Percentiles rank a stretch among this genome's conserved stretches.
These are phyloP conservation scores for Euphorbia schlechtendalii DNA, from an alignment of 441 rosid genomes.

Conservation along the genomic window DNA sequence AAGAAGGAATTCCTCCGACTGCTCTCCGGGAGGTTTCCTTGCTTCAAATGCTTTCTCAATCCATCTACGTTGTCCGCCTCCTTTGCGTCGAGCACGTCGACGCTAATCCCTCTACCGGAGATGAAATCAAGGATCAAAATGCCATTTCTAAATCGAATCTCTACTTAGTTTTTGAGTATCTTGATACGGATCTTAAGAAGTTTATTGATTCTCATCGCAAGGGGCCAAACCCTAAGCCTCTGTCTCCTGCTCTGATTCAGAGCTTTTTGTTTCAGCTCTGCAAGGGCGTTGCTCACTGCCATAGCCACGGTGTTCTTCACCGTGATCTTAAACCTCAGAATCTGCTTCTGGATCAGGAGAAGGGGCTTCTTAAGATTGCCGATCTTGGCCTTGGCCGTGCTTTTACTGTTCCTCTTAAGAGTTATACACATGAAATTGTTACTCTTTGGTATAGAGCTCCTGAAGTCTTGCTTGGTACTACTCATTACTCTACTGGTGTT, in stretches of 20 bases:
- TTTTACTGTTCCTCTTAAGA: constrained; percentile 85
- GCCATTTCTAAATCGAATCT: constrained; percentile 51
- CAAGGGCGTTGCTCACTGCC: constrained; percentile 94
- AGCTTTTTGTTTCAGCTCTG: constrained; percentile 77
- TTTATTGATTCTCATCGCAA: constrained; percentile 75
- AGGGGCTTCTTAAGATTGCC: constrained; percentile 79
- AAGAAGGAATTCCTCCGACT: constrained; percentile 94
- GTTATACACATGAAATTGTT: constrained; percentile 91
- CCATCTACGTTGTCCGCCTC: constrained; percentile 82
- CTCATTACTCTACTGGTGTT: constrained; percentile 80
- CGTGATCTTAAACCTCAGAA: constrained; percentile 97
- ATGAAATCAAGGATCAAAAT: constrained; percentile 16
- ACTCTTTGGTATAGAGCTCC: constrained; percentile 96
- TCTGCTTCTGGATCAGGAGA: constrained; percentile 75
- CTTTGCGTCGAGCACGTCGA: constrained; percentile 88
- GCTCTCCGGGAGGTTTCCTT: constrained; percentile 94
- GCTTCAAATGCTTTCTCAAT: constrained; percentile 90
- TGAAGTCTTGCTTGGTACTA: constrained; percentile 81
- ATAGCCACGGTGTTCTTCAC: constrained; percentile 92
- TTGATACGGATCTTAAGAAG: constrained; percentile 92
- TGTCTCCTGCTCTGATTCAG: constrained; percentile 48
- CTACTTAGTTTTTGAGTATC: constrained; percentile 82
- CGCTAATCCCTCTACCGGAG: constrained; percentile 16
- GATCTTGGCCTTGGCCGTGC: constrained; percentile 92
- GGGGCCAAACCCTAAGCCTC: constrained; percentile 64